These are phyloP conservation scores for Begonia masoniana DNA, from an alignment of 306 rosid species.

Conservation along the genomic window DNA sequence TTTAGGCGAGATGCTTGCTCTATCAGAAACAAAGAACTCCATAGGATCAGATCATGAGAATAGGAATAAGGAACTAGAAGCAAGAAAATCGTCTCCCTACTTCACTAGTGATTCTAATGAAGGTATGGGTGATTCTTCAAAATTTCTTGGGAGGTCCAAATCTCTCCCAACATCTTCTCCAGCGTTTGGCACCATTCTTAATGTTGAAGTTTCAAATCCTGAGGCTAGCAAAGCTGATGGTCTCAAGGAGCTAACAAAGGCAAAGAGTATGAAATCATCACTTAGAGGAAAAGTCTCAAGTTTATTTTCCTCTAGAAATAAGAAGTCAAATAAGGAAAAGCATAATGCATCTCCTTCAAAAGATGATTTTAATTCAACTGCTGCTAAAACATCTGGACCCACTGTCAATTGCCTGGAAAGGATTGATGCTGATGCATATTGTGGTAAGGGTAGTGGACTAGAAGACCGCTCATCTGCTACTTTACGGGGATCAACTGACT, in stretches of 20 bases:
- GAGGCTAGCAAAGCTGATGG: constrained; percentile 22
- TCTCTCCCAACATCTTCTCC: constrained; percentile 55
- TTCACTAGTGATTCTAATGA: constrained; percentile 25
- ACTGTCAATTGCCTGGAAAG: constrained; percentile 20
- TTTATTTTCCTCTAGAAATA: constrained; percentile 72
- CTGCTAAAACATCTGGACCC: constrained; percentile 23
- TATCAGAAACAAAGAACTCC: constrained; percentile 50
- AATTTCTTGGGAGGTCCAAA: constrained; percentile 67
- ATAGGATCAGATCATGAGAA: constrained; percentile 23
- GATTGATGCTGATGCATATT: constrained; percentile 32
- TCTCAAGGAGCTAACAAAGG: constrained; percentile 32
- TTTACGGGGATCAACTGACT: constrained; percentile 23
- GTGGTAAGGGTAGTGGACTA: constrained; percentile 23
- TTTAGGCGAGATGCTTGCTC: constrained; percentile 92
- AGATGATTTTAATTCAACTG: constrained; percentile 21
- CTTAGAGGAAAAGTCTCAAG: constrained; percentile 78
- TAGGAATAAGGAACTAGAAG: constrained; percentile 32
- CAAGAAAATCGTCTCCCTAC: constrained; percentile 32
- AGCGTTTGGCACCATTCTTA: constrained; percentile 22
- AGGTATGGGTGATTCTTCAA: constrained; percentile 27
- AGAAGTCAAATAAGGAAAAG: constrained; percentile 61
- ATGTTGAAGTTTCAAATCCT: constrained; percentile 34
- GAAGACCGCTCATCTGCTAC: constrained; percentile 40
- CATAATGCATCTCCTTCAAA: constrained; percentile 23
- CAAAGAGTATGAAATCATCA: constrained; percentile 59